A percentile compares a stretch with the other conserved stretches of the same genome.
These are phyloP conservation scores for Combretum micranthum DNA, from an alignment of 345 rosid species.

Conservation along the genomic window DNA sequence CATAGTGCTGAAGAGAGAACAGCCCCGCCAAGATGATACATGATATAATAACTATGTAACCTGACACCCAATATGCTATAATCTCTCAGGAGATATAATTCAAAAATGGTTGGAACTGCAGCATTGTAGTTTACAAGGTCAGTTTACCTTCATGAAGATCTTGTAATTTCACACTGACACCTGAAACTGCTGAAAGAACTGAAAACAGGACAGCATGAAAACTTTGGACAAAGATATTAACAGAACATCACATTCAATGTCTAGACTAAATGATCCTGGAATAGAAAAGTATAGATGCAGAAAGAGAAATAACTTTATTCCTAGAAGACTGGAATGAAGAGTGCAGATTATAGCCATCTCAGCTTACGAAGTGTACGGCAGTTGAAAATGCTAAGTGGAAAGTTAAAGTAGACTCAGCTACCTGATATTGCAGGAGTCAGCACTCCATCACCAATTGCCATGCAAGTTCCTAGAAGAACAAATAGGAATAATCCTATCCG, in stretches of 20 bases:
- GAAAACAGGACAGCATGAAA: conserved; percentile 17
- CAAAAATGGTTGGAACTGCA: too few relatives aligned
- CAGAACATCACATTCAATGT: too few relatives aligned
- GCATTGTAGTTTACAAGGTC: conserved; percentile 5
- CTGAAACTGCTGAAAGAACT: conserved; percentile 86
- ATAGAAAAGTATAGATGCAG: too few relatives aligned
- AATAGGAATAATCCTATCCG: conserved; percentile 46
- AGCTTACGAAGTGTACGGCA: too few relatives aligned
- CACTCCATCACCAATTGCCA: conserved; percentile 75
- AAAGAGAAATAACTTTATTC: too few relatives aligned
- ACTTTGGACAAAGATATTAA: too few relatives aligned
- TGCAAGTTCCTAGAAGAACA: conserved; percentile 67
- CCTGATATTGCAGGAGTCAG: conserved; percentile 92
- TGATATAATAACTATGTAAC: conserved; percentile 58
- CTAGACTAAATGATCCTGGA: too few relatives aligned
- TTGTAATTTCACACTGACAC: conserved; percentile 48
- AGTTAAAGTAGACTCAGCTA: conserved; percentile 7
- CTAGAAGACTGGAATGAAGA: too few relatives aligned
- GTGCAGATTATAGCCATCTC: too few relatives aligned
- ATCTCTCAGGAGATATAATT: too few relatives aligned
- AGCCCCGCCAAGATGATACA: conserved; percentile 66
- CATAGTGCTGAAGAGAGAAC: conserved; percentile 78
- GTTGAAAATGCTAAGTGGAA: not conserved
- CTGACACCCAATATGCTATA: conserved; percentile 16
- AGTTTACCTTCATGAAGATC: conserved; percentile 67